Percentiles rank a stretch among this genome's conserved stretches.
phyloP scores from a whole-genome alignment of 2,329 filamentous ascomycete species.

The Alternaria brassicicola region DNA sequence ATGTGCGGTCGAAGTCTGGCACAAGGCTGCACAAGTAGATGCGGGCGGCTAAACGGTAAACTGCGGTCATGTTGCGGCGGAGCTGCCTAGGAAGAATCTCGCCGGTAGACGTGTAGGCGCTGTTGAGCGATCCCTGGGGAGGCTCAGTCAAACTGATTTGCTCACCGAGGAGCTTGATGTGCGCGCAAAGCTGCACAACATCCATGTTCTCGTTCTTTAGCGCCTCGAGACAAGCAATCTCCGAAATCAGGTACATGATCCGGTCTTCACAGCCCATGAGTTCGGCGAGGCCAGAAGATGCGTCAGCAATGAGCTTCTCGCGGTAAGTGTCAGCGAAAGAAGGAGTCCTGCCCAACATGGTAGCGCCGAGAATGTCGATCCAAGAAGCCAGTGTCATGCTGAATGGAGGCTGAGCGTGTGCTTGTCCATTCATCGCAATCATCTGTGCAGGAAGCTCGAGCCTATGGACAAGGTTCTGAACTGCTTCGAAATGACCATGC shows the following conservation, averaged over 20 bases:
- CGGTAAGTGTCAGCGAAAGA: constrained; percentile 94
- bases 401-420: constrained; percentile 75
- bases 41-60: constrained; percentile 89
- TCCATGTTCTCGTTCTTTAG: constrained; percentile 80
- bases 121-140: constrained; percentile 56
- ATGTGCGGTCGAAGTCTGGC: constrained; percentile 79
- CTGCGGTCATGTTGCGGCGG: constrained; percentile 83
- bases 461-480: constrained; percentile 81
- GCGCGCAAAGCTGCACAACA: constrained; percentile 83
- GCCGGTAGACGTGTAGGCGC: constrained; percentile 66
- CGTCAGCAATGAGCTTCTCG: constrained; percentile 77
- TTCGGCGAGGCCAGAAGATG: constrained; percentile 78
- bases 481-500: constrained; percentile 96
- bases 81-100: constrained; percentile 82
- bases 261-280: constrained; percentile 97
- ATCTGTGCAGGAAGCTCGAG: constrained; percentile 77
- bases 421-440: constrained; percentile 62
- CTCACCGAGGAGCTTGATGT: constrained; percentile 84
- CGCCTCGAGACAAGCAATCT: constrained; percentile 93
- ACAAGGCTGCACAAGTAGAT: constrained; percentile 97
- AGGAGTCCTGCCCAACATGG: constrained; percentile 85
- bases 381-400: constrained; percentile 94
- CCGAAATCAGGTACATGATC: constrained; percentile 97
- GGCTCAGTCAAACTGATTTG: constrained; percentile 83
- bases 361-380: constrained; percentile 96